Conservation (phyloP, 2,329 filamentous ascomycete genomes). For the Neurospora sp. region DNA sequence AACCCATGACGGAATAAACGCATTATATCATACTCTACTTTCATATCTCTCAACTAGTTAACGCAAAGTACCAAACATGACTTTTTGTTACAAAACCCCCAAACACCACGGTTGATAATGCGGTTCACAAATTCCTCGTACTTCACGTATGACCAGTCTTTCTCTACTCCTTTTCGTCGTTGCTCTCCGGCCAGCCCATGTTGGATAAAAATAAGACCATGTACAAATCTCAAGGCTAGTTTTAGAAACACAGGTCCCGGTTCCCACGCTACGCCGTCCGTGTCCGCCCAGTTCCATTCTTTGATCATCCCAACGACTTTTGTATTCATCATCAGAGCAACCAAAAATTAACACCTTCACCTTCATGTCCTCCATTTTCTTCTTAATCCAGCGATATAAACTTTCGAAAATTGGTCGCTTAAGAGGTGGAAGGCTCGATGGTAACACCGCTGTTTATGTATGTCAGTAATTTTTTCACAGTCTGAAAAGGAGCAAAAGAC, state of each 20-base stretch:
- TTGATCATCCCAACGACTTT: neutral
- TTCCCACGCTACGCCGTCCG: neutral
- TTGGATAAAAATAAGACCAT: conserved; percentile 1
- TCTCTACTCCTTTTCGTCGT: neutral
- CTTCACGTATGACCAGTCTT: neutral
- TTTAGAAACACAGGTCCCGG: neutral
- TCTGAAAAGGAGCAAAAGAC: too few species aligned
- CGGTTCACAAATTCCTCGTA: neutral
- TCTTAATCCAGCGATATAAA: neutral
- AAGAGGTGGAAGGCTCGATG: conserved; percentile 39
- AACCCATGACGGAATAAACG: neutral
- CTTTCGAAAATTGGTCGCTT: conserved; percentile 13
- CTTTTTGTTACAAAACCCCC: neutral
- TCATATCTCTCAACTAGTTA: neutral
- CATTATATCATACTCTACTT: neutral
- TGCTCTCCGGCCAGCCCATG: neutral
- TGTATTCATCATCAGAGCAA: neutral
- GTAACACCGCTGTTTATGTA: conserved; percentile 34
- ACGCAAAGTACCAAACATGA: neutral
- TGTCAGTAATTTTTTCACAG: too few species aligned
- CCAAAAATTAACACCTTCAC: neutral
- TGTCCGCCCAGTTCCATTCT: neutral
- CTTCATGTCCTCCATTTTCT: neutral
- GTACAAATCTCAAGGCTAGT: neutral
- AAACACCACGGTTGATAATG: neutral